Conservation (phyloP, 371 early-diverging fungal genomes). For the Mucor indicus region DNA sequence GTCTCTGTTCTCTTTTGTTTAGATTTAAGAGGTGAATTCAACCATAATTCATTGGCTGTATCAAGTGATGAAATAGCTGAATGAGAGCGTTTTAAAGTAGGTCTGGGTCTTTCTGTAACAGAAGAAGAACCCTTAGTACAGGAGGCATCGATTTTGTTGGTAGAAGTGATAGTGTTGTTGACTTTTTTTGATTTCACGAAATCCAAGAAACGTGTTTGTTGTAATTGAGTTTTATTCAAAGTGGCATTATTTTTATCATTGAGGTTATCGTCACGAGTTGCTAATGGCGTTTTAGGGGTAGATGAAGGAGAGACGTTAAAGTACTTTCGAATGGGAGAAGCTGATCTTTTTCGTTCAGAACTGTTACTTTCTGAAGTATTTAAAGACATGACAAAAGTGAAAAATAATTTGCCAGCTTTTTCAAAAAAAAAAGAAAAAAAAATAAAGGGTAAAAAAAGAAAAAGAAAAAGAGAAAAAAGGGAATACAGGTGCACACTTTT, state of each 20-base stretch:
- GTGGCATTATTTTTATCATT: neutral
- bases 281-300: neutral
- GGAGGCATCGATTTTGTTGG: neutral
- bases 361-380: neutral
- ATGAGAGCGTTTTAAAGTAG: constrained; percentile 22
- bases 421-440: too few relatives aligned
- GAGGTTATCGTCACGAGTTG: neutral
- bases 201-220: neutral
- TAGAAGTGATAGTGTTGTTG: too few relatives aligned
- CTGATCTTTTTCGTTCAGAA: neutral
- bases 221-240: neutral
- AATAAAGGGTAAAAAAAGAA: too few relatives aligned
- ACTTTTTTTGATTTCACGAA: too few relatives aligned
- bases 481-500: too few relatives aligned
- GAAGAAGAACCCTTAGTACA: neutral
- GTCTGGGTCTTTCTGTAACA: neutral
- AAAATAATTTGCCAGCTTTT: too few relatives aligned
- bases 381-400: constrained; percentile 10
- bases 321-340: constrained; percentile 10
- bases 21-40: constrained; percentile 15
- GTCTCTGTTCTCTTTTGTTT: neutral
- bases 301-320: neutral
- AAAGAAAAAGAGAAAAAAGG: too few relatives aligned
- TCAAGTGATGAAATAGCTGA: constrained; percentile 29
- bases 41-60: constrained; percentile 29